Base-by-base conservation (phyloP, 2,329 filamentous ascomycete genomes). In the Colletotrichum cuscutae region DNA sequence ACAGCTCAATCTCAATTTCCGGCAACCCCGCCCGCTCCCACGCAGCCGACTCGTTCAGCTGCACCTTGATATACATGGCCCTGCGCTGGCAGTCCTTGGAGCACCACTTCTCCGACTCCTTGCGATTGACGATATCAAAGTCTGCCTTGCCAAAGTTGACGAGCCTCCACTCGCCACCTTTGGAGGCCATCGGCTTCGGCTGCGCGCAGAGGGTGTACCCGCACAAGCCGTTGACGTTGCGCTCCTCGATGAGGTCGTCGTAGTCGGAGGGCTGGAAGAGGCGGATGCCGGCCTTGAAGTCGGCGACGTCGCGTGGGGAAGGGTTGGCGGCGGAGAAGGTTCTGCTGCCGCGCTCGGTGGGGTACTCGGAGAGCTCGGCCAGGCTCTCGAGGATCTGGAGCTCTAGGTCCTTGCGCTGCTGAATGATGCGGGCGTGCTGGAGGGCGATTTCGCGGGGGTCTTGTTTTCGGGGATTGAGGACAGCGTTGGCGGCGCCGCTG, bases 241-340 rank as follows among this genome's bases (percentile, higher is more conserved):
- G 93, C 85, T 99, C 97, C 75, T 93, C 89, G 73, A 98, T 91
- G 62, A 98, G 86, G 75, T 94, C 93, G 79, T 98, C 95, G 84
- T 97, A 97, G 84, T 99, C 96, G 65, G 89, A 88, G 1, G 95
- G 94, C 80, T 96, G 94, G 83, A 98, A 98, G 56, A 90, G 87
- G 11, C 88, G 84, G 28, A 98, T 84, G 46, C 90, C 88, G 4
- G 85, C 79, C 77, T 92, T 91, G 83, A 98, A 95, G 66, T 85
- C 84, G 52, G 83, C 80, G 1, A 87, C 87, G 80, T 98, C 95
- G 37, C 87, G 80, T 1, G 87, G 78, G 7, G 90, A 86, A 74
- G 88, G 80, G 81, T 80, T 82, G 2, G 88, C 83, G 9, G 93
- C 80, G 15, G 80, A 81, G 73, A 82, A 74, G 5, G 75, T 58